Base-by-base conservation (phyloP, 2,329 filamentous ascomycete genomes). In the Nemania sp. region DNA sequence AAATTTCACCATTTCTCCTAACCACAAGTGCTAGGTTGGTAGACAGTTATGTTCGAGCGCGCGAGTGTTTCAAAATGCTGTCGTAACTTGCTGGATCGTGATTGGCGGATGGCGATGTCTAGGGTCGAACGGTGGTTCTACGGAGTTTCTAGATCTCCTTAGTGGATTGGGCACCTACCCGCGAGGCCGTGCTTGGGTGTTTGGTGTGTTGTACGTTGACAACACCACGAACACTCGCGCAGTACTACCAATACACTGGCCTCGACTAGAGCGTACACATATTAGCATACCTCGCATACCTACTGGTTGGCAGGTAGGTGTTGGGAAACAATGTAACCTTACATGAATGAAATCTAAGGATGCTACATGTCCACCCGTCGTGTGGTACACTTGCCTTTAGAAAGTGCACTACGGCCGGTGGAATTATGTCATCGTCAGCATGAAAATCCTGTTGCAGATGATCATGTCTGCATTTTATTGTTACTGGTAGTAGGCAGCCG, bases 361-460 rank as follows among this genome's bases (percentile, higher is more conserved):
- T 41, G 64, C 27, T 62, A 62, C 63, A 59, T 61, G 49, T 13
- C 41, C n/a, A 61, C 49, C 57, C 26, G 38, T 51, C 52, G 20
- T 27, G 51, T 54, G 47, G 38, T 26, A 52, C 49, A 52, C 49
- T 20, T 41, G 13, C 20, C 47, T 51, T 5, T 26, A 24, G 5
- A 2, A 15, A 11, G 22, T 53, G 26, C 18, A 26, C 27, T 53
- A 53, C 51, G 8, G 5, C 29, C 15, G 8, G 27, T 13, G 15
- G 38, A 29, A 61, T 62, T 66, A 62, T 64, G 63, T 62, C 67
- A 69, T 69, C 55, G 20, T 58, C 59, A 52, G 58, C 24, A 41
- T 26, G 53, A 26, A 47, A 26, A 38, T 41, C 18, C 32, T 64
- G 22, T 47, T 22, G 45, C 38, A 20, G 57, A 49, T 55, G 53